These are phyloP conservation scores for Gymnopilus junonius DNA, from an alignment of 768 basidiomycete species.

Conservation along the genomic window DNA sequence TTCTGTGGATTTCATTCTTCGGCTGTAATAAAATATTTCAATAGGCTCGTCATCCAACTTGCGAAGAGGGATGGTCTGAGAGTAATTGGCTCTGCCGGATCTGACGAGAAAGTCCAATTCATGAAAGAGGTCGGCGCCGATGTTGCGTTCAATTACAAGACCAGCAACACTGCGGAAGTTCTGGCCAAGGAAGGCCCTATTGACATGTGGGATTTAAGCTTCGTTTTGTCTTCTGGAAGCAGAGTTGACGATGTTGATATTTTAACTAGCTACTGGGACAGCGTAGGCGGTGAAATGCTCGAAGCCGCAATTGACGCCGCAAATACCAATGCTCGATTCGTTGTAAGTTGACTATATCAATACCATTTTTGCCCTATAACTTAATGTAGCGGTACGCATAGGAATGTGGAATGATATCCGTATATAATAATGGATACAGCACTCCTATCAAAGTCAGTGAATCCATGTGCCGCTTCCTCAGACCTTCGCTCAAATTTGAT, in stretches of 20 bases:
- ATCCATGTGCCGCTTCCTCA: neutral
- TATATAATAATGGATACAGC: constrained; percentile 35
- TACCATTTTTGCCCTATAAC: neutral
- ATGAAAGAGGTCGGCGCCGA: constrained; percentile 65
- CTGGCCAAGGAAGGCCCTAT: constrained; percentile 58
- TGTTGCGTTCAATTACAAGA: constrained; percentile 79
- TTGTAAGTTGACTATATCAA: constrained; percentile 43
- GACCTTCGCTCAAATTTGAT: neutral
- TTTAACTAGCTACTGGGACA: constrained; percentile 61
- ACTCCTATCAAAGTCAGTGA: constrained; percentile 31
- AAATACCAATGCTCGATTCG: constrained; percentile 48
- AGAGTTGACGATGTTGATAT: too few species aligned
- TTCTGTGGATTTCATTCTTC: neutral
- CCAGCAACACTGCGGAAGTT: constrained; percentile 50
- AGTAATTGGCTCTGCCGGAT: constrained; percentile 74
- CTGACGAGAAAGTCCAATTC: constrained; percentile 73
- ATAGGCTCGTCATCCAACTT: constrained; percentile 52
- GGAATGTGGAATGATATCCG: constrained; percentile 49
- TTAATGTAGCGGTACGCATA: constrained; percentile 7
- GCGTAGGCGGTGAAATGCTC: constrained; percentile 63
- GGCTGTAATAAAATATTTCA: neutral
- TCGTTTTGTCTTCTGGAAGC: neutral
- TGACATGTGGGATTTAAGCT: constrained; percentile 38
- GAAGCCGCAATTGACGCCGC: constrained; percentile 58
- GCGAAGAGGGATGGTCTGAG: constrained; percentile 56